phyloP scores from a whole-genome alignment of 179 eudicot genomes.

The Beta corolliflora region DNA sequence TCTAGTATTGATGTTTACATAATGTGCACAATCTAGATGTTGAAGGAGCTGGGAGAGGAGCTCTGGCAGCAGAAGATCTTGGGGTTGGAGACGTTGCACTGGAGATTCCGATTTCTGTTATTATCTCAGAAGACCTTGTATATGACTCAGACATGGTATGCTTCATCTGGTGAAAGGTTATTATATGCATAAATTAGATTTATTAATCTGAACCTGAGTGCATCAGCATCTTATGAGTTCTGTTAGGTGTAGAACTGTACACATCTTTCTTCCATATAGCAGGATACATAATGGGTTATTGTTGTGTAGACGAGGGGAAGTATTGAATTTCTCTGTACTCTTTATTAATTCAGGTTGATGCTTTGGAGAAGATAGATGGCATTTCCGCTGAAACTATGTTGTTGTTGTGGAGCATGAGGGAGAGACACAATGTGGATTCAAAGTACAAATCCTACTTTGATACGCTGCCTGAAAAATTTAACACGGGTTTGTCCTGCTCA shows the following conservation, averaged over 20 bases:
- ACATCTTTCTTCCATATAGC: not conserved
- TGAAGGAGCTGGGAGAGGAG: conserved; percentile 97
- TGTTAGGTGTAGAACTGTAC: not conserved
- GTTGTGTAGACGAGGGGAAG: conserved; percentile 9
- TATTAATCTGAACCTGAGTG: not conserved
- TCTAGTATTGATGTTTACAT: not conserved
- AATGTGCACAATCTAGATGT: conserved; percentile 48
- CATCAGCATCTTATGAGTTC: not conserved
- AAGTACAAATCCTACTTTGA: conserved; percentile 76
- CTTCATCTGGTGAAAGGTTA: not conserved
- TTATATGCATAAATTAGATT: too few relatives aligned
- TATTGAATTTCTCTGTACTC: conserved; percentile 19
- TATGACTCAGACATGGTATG: conserved; percentile 80
- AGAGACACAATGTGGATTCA: conserved; percentile 67
- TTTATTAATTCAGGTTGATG: conserved; percentile 50
- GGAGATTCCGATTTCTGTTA: conserved; percentile 76
- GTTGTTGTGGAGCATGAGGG: conserved; percentile 98
- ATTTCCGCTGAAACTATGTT: conserved; percentile 86
- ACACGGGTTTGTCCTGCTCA: conserved; percentile 63
- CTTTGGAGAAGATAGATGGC: conserved; percentile 63
- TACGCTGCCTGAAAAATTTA: conserved; percentile 74
- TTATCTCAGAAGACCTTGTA: conserved; percentile 81
- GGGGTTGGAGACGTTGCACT: conserved; percentile 81
- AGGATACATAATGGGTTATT: not conserved
- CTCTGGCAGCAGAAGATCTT: conserved; percentile 68